A percentile compares a stretch with the other conserved stretches of the same genome.
Evolutionary conservation across 1,284 basidiomycete genomes (phyloP).

Genomic region (Fomes fomentarius): DNA sequence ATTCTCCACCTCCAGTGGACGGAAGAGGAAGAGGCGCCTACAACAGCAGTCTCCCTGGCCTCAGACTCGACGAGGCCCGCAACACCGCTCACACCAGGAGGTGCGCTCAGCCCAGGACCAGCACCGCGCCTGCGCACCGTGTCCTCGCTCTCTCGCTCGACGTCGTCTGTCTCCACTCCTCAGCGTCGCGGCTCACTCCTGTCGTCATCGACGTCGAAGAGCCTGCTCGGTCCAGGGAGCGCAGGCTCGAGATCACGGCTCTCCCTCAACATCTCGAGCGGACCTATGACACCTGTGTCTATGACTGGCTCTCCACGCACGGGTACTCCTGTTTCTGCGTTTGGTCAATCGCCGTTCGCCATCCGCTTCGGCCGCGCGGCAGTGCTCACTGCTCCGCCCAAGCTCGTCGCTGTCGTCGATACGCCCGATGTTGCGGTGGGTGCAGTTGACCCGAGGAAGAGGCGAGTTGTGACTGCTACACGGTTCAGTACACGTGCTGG

Average conservation of each 20-base stretch:
- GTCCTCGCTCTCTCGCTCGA: slow-evolving; percentile 49
- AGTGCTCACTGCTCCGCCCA: slow-evolving; percentile 77
- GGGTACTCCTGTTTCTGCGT: slow-evolving; percentile 40
- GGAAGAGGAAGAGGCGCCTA: slow-evolving; percentile 54
- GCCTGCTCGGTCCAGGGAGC: slow-evolving; percentile 8
- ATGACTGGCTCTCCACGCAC: slow-evolving; percentile 47
- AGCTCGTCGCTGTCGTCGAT: slow-evolving; percentile 78
- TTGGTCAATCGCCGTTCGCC: slow-evolving; percentile 39
- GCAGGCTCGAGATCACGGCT: slow-evolving; percentile 29
- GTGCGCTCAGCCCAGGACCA: slow-evolving; percentile 25
- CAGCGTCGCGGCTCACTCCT: slow-evolving; percentile 50
- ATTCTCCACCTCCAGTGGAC: slow-evolving; percentile 90
- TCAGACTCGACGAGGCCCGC: slow-evolving; percentile 25
- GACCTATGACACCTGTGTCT: slow-evolving; percentile 45
- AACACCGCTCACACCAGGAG: slow-evolving; percentile 27
- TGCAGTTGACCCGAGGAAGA: slow-evolving; percentile 79
- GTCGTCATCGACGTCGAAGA: slow-evolving; percentile 27
- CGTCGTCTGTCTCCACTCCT: slow-evolving; percentile 49
- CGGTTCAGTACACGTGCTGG: slow-evolving; percentile 81
- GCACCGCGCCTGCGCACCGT: slow-evolving; percentile 39
- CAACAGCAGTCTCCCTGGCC: slow-evolving; percentile 11
- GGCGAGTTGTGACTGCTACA: slow-evolving; percentile 83
- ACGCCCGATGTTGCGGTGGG: slow-evolving; percentile 84
- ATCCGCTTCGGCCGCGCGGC: slow-evolving; percentile 66
- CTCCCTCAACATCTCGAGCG: slow-evolving; percentile 30